Base-by-base conservation (phyloP, 768 basidiomycete genomes). In the Tricholoma sp. region DNA sequence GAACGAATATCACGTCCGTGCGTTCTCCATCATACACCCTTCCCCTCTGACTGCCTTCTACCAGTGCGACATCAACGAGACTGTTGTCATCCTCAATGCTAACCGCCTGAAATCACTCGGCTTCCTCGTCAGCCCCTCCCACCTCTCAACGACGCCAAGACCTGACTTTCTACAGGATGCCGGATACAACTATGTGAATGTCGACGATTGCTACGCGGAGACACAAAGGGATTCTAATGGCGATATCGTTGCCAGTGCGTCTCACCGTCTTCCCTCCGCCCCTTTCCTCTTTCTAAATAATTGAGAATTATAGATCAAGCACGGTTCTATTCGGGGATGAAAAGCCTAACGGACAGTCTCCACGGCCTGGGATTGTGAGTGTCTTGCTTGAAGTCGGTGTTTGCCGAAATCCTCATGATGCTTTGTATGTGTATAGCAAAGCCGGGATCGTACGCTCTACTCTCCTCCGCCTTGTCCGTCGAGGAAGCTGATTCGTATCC, bases 201-300 rank as follows among this genome's bases (percentile, higher is more conserved):
- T 87, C 51, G 85, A 87, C 58, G 85, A 86, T 61, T 87, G 85
- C 60, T 87, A 80, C 54, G 76, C 85, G 0, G 80, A 83, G 68
- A 82, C 76, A 59, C 72, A 78, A 50, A 74, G 85, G 10, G 80
- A 70, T 48, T 67, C 73, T 0, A 63, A 58, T 17, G 84, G 85
- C 3, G 72, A 81, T 60, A 78, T 87, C 15, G 70, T 82, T 50
- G 80, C 76, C 57, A 74, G 85, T 85, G 42, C 52, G 69, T 51
- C 31, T 12, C 3, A 33, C n/a, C n/a, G 36, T 48, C 11, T 9
- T 20, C 15, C 8, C 18, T 17, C 47, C 4, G 18, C 44, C 6
- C 4, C 7, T 17, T 9, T 41, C 18, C 12, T 17, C 6, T 41
- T n/a, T 8, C n/a, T 17, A 37, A 36, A 10, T 52, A 11, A 31